Evolutionary conservation across 305 asterid species (phyloP).

Genomic region (Fraxinus sp.): DNA sequence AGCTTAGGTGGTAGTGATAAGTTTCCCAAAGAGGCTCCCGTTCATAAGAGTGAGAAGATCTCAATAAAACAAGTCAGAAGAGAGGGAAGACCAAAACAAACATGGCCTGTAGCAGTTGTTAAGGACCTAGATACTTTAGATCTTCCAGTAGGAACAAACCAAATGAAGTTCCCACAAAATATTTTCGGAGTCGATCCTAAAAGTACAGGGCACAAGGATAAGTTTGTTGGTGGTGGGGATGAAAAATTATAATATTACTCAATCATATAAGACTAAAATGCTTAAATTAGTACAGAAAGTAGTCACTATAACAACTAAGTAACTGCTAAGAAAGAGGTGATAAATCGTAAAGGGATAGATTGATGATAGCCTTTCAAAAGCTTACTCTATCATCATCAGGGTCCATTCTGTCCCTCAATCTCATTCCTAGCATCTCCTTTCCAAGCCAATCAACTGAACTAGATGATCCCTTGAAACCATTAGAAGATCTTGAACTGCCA

Average conservation of each 20-base stretch:
- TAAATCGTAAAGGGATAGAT: constrained; percentile 5
- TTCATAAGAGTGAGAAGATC: background rate
- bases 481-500: constrained; percentile 87
- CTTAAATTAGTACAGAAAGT: constrained; percentile 16
- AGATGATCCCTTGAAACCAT: constrained; percentile 87
- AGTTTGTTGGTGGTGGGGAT: background rate
- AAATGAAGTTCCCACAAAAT: background rate
- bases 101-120: background rate
- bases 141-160: background rate
- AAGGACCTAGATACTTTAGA: background rate
- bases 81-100: background rate
- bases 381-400: constrained; percentile 77
- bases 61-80: background rate
- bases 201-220: background rate
- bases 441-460: constrained; percentile 98
- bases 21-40: background rate
- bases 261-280: constrained; percentile 5
- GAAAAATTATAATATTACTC: constrained; percentile 11
- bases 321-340: background rate
- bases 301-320: background rate
- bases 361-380: constrained; percentile 22
- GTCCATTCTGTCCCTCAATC: constrained; percentile 76
- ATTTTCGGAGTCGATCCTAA: background rate
- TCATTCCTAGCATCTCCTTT: constrained; percentile 92
- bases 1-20: background rate